Evolutionary conservation across 148 eudicot genomes (phyloP).

Genomic region (Arctostaphylos glauca): DNA sequence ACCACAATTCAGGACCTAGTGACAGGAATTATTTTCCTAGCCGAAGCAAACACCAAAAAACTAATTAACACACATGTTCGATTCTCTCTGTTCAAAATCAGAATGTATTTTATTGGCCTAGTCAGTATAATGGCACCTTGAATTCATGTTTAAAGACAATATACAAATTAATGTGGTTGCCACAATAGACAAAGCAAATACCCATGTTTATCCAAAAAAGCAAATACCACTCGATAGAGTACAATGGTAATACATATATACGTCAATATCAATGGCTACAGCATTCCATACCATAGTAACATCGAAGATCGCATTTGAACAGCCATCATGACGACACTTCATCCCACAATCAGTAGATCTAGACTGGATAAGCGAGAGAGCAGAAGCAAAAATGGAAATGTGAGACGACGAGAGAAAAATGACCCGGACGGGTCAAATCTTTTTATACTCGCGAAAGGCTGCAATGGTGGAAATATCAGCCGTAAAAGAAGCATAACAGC

Average conservation of each 20-base stretch:
- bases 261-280: not conserved
- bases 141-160: not conserved
- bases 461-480: not conserved
- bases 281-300: not conserved
- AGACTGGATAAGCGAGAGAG: not conserved
- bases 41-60: not conserved
- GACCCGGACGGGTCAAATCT: not conserved
- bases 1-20: not conserved
- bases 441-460: not conserved
- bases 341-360: not conserved
- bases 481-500: not conserved
- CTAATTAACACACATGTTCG: not conserved
- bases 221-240: not conserved
- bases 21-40: not conserved
- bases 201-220: too few species aligned
- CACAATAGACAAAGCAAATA: not conserved
- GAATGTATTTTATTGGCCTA: not conserved
- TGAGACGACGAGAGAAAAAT: not conserved
- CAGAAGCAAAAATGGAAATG: not conserved
- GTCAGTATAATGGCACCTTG: slow-evolving; percentile 5
- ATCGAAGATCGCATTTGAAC: not conserved
- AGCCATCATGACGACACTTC: not conserved
- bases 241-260: not conserved
- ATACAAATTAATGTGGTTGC: not conserved
- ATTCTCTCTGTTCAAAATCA: not conserved